These are phyloP conservation scores for Boletellus emodensis DNA, from an alignment of 768 basidiomycete genomes.

Conservation along the genomic window DNA sequence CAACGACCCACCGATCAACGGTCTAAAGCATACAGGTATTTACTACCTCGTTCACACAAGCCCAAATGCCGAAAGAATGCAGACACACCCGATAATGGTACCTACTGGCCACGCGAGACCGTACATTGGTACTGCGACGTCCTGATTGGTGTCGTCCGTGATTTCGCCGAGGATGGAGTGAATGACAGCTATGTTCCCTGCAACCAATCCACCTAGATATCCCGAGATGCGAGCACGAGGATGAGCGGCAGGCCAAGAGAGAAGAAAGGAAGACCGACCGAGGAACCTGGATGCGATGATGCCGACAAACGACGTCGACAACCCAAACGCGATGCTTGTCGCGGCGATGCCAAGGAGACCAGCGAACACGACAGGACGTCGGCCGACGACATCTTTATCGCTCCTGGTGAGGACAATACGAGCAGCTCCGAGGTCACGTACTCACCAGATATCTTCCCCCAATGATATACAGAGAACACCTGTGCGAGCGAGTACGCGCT, in stretches of 20 bases:
- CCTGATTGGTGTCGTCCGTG: constrained; percentile 60
- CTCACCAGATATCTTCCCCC: constrained; percentile 54
- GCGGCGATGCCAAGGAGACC: constrained; percentile 49
- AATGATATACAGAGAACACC: constrained; percentile 37
- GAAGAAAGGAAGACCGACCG: constrained; percentile 31
- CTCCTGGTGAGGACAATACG: background rate
- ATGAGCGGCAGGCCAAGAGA: no score
- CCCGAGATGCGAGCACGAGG: background rate
- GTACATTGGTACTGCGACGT: constrained; percentile 54
- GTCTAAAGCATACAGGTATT: background rate
- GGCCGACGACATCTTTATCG: constrained; percentile 49
- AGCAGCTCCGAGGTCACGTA: background rate
- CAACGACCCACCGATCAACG: constrained; percentile 18
- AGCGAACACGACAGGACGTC: constrained; percentile 55
- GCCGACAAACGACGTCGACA: constrained; percentile 43
- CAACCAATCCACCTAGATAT: constrained; percentile 51
- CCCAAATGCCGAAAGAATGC: background rate
- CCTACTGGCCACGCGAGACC: constrained; percentile 56
- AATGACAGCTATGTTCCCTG: constrained; percentile 60
- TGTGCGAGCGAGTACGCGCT: constrained; percentile 30
- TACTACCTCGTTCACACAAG: background rate
- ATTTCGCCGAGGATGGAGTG: constrained; percentile 60
- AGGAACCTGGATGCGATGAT: constrained; percentile 55
- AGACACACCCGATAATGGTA: constrained; percentile 47
- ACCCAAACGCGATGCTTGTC: constrained; percentile 49